A percentile compares a stretch with the other conserved stretches of the same genome.
Evolutionary conservation across 495 filamentous ascomycete species (phyloP).

Genomic region (Rhypophila decipiens): DNA sequence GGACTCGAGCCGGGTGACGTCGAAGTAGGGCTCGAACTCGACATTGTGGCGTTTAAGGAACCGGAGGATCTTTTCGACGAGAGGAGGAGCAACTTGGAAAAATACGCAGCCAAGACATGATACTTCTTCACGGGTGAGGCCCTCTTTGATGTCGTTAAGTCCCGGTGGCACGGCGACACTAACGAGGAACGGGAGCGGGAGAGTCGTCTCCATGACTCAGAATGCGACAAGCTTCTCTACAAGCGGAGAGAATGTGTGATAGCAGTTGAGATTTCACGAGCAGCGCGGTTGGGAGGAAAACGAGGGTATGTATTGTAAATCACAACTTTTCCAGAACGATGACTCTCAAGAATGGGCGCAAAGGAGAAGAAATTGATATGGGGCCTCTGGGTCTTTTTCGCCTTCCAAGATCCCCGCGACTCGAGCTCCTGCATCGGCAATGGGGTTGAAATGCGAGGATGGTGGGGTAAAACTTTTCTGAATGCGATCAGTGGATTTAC

Average conservation of each 20-base stretch:
- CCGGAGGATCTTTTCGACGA: conserved; percentile 51
- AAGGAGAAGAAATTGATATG: conserved; percentile 7
- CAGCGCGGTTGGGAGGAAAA: no score
- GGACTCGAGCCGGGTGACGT: conserved; percentile 63
- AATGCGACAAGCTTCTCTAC: neutral
- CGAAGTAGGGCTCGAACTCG: conserved; percentile 63
- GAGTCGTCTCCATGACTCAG: conserved; percentile 45
- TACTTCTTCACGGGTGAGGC: conserved; percentile 62
- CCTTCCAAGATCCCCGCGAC: conserved; percentile 1
- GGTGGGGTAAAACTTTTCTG: conserved; percentile 7
- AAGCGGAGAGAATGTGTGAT: neutral
- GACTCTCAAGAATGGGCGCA: neutral
- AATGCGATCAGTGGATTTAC: neutral
- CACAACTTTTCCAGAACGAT: no score
- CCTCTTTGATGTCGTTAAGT: conserved; percentile 39
- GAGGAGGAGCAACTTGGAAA: conserved; percentile 54
- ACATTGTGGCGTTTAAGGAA: conserved; percentile 65
- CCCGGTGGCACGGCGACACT: conserved; percentile 50
- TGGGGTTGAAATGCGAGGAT: neutral
- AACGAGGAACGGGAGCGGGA: conserved; percentile 52
- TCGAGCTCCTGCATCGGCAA: conserved; percentile 14
- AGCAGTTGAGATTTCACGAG: no score
- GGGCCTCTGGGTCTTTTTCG: neutral
- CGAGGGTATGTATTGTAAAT: no score
- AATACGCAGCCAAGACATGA: conserved; percentile 73